Evolutionary conservation across 345 rosid genomes (phyloP).

Genomic region (Capsella bursapastoris): DNA sequence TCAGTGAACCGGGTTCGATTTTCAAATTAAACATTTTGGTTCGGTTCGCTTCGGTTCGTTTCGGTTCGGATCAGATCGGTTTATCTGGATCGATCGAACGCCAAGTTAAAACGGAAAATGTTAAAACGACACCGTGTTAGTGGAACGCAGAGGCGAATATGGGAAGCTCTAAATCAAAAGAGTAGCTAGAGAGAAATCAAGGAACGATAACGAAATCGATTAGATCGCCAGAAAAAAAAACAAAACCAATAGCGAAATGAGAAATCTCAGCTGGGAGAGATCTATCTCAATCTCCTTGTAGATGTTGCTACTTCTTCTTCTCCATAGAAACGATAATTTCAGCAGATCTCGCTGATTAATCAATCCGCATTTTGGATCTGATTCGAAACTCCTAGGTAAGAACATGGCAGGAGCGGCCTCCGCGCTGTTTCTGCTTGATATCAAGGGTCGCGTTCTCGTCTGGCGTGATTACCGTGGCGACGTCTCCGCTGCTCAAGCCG

Average conservation of each 20-base stretch:
- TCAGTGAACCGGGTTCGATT: too few relatives aligned
- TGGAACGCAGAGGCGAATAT: not conserved
- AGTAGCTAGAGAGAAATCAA: not conserved
- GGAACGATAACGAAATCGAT: constrained; percentile 30
- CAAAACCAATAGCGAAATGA: constrained; percentile 18
- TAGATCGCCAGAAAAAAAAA: not conserved
- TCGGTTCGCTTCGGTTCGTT: too few relatives aligned
- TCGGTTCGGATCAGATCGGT: too few relatives aligned
- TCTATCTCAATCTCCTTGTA: constrained; percentile 18
- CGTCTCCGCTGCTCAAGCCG: constrained; percentile 83
- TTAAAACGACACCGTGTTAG: not conserved
- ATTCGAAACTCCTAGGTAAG: constrained; percentile 14
- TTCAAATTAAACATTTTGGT: too few relatives aligned
- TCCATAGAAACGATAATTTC: constrained; percentile 6
- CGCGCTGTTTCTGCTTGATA: constrained; percentile 87
- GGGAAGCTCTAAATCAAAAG: too few relatives aligned
- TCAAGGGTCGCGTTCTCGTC: constrained; percentile 92
- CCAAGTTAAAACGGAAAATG: not conserved
- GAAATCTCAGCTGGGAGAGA: constrained; percentile 18
- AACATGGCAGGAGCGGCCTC: constrained; percentile 94
- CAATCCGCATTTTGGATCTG: constrained; percentile 38
- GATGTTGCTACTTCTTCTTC: constrained; percentile 17
- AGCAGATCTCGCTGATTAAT: constrained; percentile 36
- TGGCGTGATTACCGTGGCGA: constrained; percentile 99
- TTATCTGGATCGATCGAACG: too few relatives aligned